These are phyloP conservation scores for Suillus plorans DNA, from an alignment of 768 basidiomycete genomes.

Conservation along the genomic window DNA sequence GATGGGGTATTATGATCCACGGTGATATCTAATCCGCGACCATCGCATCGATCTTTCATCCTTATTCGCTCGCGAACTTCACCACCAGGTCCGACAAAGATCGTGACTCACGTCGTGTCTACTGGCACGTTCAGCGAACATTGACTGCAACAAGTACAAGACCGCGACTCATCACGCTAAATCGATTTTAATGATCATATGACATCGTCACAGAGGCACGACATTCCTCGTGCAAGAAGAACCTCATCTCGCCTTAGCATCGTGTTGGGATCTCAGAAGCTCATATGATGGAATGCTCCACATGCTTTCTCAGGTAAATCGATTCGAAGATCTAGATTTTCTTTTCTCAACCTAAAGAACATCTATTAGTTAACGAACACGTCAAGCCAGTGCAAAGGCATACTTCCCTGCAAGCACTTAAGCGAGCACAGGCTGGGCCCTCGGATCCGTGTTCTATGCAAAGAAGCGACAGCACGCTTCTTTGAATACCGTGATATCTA, in stretches of 20 bases:
- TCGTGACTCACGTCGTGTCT: background rate
- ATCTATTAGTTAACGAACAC: background rate
- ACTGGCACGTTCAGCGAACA: background rate
- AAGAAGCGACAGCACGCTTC: background rate
- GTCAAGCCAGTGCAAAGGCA: background rate
- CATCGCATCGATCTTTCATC: background rate
- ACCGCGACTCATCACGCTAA: background rate
- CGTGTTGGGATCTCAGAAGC: slow-evolving; percentile 1
- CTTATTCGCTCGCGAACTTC: slow-evolving; percentile 1
- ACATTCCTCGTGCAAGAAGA: background rate
- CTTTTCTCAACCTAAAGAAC: background rate
- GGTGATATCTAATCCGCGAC: background rate
- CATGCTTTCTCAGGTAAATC: background rate
- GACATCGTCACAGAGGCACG: background rate
- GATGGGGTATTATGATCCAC: background rate
- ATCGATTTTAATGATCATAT: background rate
- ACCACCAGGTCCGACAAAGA: background rate
- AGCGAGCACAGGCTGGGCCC: background rate
- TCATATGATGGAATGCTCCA: background rate
- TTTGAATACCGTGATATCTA: background rate
- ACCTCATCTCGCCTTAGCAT: background rate
- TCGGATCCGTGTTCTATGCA: background rate
- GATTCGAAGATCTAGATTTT: background rate
- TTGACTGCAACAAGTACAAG: background rate
- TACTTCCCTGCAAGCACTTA: background rate